Base-by-base conservation (phyloP, 345 rosid species). In the Pistacia vera region DNA sequence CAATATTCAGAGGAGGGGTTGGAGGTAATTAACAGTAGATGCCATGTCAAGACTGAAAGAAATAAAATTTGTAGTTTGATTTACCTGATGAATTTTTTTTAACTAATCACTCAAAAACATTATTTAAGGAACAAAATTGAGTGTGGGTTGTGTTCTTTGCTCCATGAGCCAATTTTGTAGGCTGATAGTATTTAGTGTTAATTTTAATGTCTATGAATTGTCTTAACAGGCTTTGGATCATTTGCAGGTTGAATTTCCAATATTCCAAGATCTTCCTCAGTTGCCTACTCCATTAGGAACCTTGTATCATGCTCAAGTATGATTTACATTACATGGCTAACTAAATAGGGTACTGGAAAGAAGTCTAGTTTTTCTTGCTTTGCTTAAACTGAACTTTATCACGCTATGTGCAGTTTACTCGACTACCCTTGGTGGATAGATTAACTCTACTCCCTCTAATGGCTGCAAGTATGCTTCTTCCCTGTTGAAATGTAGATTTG, bases 191-290 rank as follows among this genome's bases (percentile, higher is more conserved):
- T 8, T 41, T 5, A 41, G 46, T 7, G 6, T 8, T 41, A 7
- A 41, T 41, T 41, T 41, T 41, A 41, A 41, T 62, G 63, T 61
- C 55, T 65, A 35, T 63, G 30, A 60, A 11, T 35, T 63, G 59
- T 51, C 76, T 56, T 67, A 33, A 66, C 17, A 5, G 58, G 51
- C 16, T 11, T 11, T 6, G 67, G 55, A 59, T 49, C 44, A 60
- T 80, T 38, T 75, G 84, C 88, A 88, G 91, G 90, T 88, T 79
- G 86, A 87, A 74, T 89, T 89, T 81, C 96, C 91, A 3, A 77
- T 86, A 28, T 89, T 82, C 82, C 87, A 86, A 76, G 90, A 86
- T 66, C 86, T 81, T 63, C 89, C 86, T 78, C 96, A 82, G 66
- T 76, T 88, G 71, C 96, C 90, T 54, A 71, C 90, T 63, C 93